A percentile compares a stretch with the other conserved stretches of the same genome.
These are phyloP conservation scores for Radiomyces spectabilis DNA, from an alignment of 192 early-diverging fungal species.

Conservation along the genomic window DNA sequence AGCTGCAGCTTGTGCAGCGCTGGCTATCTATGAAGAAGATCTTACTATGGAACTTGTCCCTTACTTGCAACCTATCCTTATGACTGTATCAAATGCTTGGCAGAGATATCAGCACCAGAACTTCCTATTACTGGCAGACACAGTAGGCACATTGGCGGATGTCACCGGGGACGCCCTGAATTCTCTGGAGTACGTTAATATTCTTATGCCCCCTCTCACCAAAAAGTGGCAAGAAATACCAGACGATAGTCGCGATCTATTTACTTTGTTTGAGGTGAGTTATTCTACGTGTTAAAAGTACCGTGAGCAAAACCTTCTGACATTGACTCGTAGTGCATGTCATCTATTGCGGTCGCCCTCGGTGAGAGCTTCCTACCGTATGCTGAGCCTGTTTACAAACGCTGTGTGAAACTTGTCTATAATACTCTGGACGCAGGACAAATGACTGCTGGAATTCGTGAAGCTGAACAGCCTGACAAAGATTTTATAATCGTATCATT, in stretches of 20 bases:
- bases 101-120: conserved; percentile 94
- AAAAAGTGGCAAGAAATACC: conserved; percentile 76
- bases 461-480: conserved; percentile 73
- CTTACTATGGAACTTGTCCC: conserved; percentile 75
- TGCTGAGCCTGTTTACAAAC: conserved; percentile 76
- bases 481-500: conserved; percentile 96
- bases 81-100: conserved; percentile 78
- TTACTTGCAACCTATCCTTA: conserved; percentile 83
- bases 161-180: conserved; percentile 79
- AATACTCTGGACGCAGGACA: conserved; percentile 68
- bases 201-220: conserved; percentile 83
- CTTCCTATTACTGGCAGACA: conserved; percentile 92
- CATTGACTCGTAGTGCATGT: conserved; percentile 32
- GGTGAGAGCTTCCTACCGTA: conserved; percentile 86
- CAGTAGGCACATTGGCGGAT: conserved; percentile 95
- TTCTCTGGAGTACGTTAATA: conserved; percentile 70
- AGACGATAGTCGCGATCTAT: conserved; percentile 86
- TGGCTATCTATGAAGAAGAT: conserved; percentile 94
- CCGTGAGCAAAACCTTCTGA: too few relatives aligned
- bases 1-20: conserved; percentile 92
- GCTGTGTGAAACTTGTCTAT: conserved; percentile 82
- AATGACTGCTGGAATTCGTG: conserved; percentile 40
- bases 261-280: conserved; percentile 86
- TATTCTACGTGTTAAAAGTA: too few relatives aligned
- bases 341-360: conserved; percentile 62